phyloP scores from a whole-genome alignment of 306 rosid genomes.

The Rubus idaeus region DNA sequence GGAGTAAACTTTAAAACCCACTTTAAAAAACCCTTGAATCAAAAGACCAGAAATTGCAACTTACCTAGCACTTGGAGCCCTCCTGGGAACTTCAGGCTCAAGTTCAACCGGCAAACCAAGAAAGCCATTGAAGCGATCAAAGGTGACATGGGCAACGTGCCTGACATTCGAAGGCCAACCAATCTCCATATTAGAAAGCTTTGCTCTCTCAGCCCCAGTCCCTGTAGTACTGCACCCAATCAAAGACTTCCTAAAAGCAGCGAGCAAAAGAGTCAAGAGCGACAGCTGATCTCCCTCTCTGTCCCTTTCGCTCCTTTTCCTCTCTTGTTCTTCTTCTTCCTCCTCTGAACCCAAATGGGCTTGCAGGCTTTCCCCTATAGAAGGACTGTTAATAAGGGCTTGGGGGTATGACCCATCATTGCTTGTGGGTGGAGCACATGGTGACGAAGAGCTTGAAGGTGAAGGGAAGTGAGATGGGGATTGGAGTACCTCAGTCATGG shows the following conservation, averaged over 20 bases:
- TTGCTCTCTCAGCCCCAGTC: conserved; percentile 12
- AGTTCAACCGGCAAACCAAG: conserved; percentile 97
- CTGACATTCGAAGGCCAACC: conserved; percentile 95
- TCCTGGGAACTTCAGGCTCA: conserved; percentile 88
- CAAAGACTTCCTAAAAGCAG: conserved; percentile 81
- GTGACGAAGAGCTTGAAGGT: conserved; percentile 69
- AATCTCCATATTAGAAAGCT: conserved; percentile 83
- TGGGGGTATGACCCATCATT: conserved; percentile 58
- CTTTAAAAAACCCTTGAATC: not conserved
- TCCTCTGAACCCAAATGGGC: conserved; percentile 40
- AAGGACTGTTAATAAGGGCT: conserved; percentile 52
- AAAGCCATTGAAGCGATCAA: conserved; percentile 95
- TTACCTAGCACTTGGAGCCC: conserved; percentile 96
- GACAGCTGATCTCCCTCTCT: conserved; percentile 81
- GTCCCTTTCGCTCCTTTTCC: conserved; percentile 56
- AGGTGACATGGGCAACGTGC: conserved; percentile 95
- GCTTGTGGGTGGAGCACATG: conserved; percentile 23
- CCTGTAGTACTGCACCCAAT: conserved; percentile 57
- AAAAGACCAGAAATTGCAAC: conserved; percentile 2
- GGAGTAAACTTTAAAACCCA: not conserved
- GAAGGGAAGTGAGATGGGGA: conserved; percentile 81
- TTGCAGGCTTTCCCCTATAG: conserved; percentile 36
- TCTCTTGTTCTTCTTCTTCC: conserved; percentile 15
- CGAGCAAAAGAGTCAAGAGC: conserved; percentile 63
- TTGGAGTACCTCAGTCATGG: conserved; percentile 84